phyloP scores from a whole-genome alignment of 225 moss, liverwort and hornwort species.

The Straminergon stramineum region DNA sequence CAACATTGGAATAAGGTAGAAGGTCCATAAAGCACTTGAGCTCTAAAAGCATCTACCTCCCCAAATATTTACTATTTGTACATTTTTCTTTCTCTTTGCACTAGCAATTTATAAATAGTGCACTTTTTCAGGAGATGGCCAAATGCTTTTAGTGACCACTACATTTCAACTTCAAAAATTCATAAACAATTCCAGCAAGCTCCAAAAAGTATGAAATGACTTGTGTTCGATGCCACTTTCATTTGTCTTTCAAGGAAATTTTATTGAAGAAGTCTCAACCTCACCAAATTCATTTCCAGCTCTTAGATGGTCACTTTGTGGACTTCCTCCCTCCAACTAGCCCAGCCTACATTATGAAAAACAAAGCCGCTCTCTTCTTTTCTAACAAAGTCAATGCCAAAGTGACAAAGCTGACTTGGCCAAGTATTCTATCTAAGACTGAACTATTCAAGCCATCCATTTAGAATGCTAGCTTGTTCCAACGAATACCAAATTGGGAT shows the following conservation, averaged over 20 bases:
- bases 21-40: neutral
- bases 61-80: neutral
- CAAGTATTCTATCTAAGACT: neutral
- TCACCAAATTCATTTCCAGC: neutral
- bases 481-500: neutral
- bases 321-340: neutral
- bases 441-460: neutral
- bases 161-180: neutral
- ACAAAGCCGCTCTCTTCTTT: neutral
- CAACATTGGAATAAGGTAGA: neutral
- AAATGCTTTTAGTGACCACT: neutral
- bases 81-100: neutral
- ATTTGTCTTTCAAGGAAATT: neutral
- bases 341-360: neutral
- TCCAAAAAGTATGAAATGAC: neutral
- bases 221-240: neutral
- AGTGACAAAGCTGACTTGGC: neutral
- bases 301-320: neutral
- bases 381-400: neutral
- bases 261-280: neutral
- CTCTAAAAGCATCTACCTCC: neutral
- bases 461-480: too few species aligned
- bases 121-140: neutral
- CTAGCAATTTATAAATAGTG: neutral
- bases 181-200: neutral